Base-by-base conservation (phyloP, 1,284 basidiomycete species). In the Ceratobasidium sp. region DNA sequence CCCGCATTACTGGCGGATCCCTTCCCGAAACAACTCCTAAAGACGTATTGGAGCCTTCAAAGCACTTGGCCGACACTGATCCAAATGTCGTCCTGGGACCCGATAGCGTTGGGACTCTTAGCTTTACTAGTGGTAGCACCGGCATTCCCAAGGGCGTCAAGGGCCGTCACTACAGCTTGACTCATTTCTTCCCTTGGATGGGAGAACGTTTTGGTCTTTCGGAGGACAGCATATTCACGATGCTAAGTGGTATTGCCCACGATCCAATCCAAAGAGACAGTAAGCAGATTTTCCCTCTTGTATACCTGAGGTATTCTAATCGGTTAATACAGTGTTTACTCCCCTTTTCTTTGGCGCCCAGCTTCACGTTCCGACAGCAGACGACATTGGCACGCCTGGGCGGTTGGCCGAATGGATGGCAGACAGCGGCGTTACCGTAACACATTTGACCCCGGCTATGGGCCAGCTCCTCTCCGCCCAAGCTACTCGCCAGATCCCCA, bases 181-280 rank as follows among this genome's bases (percentile, higher is more conserved):
- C 97, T 0, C 97, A 99, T 79, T 99, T 99, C 85, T 99, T 99
- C 87, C 96, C 96, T 2, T 99, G 97, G 97, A 99, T 99, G 97
- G 91, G 91, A 22, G 82, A 94, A 77, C 83, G 89, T 20, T 99
- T 99, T 78, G 88, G 85, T 1, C 81, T 99, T 50, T 82, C 84
- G 45, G 82, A 88, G 68, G 80, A 85, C 31, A 94, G 92, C 71
- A 93, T 89, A 78, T 99, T 98, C 77, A 99, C 97, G 0, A 99
- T 99, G 97, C 86, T 99, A 29, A 96, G 94, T 75, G 97, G 97
- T 43, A 99, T 99, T 71, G 97, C 97, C 10, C 97, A 99, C 77
- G 97, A 99, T 80, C 97, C 97, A 7, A 98, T 99, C 73, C 97
- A 99, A 78, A 88, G 97, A 74, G 97, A 99, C 77, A 99, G 94